Evolutionary conservation across 2,329 filamentous ascomycete species (phyloP).

Genomic region (Trichoderma atrobrunneum): DNA sequence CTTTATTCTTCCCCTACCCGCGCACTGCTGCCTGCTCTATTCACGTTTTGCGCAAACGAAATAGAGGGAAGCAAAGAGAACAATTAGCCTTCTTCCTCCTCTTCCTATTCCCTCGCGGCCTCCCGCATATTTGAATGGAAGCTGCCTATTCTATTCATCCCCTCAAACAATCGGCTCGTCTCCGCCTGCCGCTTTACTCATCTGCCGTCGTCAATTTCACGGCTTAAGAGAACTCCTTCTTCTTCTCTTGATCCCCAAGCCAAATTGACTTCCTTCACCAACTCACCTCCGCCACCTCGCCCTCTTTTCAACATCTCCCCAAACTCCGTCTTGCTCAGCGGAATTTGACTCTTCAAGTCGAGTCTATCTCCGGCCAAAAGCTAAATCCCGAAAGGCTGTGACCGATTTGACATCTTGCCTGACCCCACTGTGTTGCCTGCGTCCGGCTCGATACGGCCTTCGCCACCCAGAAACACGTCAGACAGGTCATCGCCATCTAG

Average conservation of each 20-base stretch:
- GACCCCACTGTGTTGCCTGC: conserved; percentile 15
- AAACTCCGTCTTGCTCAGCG: background rate
- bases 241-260: background rate
- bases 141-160: conserved; percentile 12
- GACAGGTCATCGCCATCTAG: conserved; percentile 24
- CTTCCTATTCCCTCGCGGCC: background rate
- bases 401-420: conserved; percentile 6
- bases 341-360: background rate
- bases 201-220: background rate
- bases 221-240: background rate
- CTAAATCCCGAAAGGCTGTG: conserved; percentile 18
- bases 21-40: background rate
- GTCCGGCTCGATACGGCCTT: conserved; percentile 13
- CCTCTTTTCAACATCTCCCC: background rate
- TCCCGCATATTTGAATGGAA: conserved; percentile 14
- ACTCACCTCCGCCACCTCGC: background rate
- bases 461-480: conserved; percentile 20
- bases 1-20: background rate
- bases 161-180: background rate
- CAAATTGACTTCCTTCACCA: background rate
- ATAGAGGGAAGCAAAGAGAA: background rate
- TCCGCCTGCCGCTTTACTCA: conserved; percentile 2
- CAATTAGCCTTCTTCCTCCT: background rate
- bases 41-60: background rate
- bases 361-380: conserved; percentile 10